Percentiles rank a stretch among this genome's conserved stretches.
Evolutionary conservation across 78 protist genomes (phyloP).

Genomic region (Protostelium mycophagum): DNA sequence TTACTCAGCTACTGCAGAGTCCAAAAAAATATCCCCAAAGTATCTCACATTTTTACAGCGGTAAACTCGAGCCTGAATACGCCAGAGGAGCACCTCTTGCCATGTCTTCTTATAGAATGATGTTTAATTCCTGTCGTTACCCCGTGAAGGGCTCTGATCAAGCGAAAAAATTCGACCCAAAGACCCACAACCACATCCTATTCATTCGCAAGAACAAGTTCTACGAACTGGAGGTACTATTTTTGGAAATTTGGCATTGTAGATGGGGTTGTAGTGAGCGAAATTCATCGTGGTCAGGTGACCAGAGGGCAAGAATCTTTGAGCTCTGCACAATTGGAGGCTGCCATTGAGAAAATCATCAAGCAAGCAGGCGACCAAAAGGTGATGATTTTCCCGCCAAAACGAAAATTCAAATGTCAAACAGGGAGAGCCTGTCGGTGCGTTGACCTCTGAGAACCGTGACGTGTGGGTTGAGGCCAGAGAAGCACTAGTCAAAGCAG

Average conservation of each 20-base stretch:
- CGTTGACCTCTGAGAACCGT: background rate
- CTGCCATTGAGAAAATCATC: background rate
- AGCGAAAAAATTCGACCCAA: background rate
- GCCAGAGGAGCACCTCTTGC: background rate
- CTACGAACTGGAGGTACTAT: background rate
- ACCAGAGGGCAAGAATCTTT: background rate
- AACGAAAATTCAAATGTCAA: too few species aligned
- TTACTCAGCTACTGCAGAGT: too few species aligned
- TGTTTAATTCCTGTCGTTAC: background rate
- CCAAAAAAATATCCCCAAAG: too few species aligned
- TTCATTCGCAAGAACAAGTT: conserved; percentile 1
- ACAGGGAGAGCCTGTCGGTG: background rate
- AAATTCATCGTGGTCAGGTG: background rate
- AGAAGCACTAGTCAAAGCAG: background rate
- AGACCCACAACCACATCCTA: background rate
- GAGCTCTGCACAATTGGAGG: background rate
- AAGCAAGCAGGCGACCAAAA: background rate
- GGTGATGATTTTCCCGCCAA: background rate
- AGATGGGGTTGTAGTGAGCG: background rate
- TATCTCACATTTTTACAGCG: too few species aligned
- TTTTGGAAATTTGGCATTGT: too few species aligned
- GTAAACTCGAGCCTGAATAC: background rate
- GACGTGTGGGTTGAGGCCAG: background rate
- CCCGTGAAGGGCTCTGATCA: background rate
- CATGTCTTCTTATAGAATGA: background rate